Evolutionary conservation across 768 basidiomycete species (phyloP).

Genomic region (Hysterangium stoloniferum): DNA sequence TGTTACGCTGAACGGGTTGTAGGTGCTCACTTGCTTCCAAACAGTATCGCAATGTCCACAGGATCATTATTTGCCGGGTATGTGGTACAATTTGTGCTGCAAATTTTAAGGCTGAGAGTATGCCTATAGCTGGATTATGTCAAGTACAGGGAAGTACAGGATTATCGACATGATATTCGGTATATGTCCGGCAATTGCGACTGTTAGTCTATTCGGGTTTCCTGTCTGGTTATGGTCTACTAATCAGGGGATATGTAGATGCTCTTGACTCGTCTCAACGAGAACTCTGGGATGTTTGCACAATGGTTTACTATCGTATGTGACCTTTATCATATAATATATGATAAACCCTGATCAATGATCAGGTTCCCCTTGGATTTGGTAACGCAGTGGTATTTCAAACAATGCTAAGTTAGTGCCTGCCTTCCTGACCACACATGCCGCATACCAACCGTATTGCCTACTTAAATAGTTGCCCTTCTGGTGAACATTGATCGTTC

Average conservation of each 20-base stretch:
- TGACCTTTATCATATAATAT: conserved; percentile 2
- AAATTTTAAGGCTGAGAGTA: background rate
- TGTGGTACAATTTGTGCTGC: background rate
- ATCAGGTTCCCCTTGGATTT: conserved; percentile 61
- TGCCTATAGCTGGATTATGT: conserved; percentile 58
- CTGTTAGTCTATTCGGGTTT: conserved; percentile 41
- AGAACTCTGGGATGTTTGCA: conserved; percentile 40
- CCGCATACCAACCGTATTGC: no score
- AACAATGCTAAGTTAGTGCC: conserved; percentile 52
- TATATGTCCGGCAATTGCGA: conserved; percentile 51
- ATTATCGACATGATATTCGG: conserved; percentile 55
- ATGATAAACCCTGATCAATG: background rate
- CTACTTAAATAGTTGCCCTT: conserved; percentile 43
- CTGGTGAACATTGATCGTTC: conserved; percentile 58
- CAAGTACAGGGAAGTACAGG: conserved; percentile 56
- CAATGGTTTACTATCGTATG: conserved; percentile 59
- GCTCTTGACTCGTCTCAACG: conserved; percentile 17
- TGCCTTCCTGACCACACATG: no score
- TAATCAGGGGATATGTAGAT: background rate
- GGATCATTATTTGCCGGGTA: conserved; percentile 61
- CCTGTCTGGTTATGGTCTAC: conserved; percentile 27
- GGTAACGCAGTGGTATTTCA: conserved; percentile 66
- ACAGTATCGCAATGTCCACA: conserved; percentile 49
- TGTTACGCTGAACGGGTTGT: conserved; percentile 5
- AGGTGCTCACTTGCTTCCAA: conserved; percentile 58